Base-by-base conservation (phyloP, 179 eudicot genomes). In the Corrigiola litoralis region DNA sequence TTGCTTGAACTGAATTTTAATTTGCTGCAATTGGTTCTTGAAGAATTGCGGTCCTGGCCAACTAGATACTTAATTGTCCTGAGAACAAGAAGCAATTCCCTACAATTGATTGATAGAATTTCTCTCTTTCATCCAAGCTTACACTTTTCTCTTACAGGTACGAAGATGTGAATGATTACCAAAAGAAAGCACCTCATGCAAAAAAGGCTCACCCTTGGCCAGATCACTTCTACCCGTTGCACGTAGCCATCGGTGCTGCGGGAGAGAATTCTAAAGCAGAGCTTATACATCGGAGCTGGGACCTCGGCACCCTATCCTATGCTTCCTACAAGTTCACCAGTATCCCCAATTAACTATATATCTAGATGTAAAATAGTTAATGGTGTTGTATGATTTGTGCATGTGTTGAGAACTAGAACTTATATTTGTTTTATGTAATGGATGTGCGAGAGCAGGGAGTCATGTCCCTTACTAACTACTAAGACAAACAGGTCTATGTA, bases 141-240 rank as follows among this genome's bases (percentile, higher is more conserved):
- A 7, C 13, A 24, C 4, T 14, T 9, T 36, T 13, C 18, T 18
- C 11, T 1, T 59, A 5, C 66, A 87, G 92, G 81, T 78, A 77
- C 40, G 83, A 84, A 54, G 95, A 88, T 44, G 85, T 88, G 41
- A 88, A 85, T 58, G 58, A 71, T 17, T 88, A 69, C 17, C 48
- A 68, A 38, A 68, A 77, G 60, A 86, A 75, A 68, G 91, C 95
- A 4, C 92, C 89, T 9, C 69, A 79, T 46, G 86, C 87, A 0
- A 88, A 77, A 73, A 58, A 51, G 18, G 87, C 95, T 42, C 92
- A 88, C 42, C 95, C 92, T 9, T 24, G 54, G 56, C 87, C 95
- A 2, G 95, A 88, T n/a, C 95, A 88, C 72, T 82, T 86, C 36
- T 86, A 86, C 51, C 95, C 95, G 2, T 52, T 88, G 58, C 91